Percentiles rank a stretch among this genome's conserved stretches.
These are phyloP conservation scores for Trametes gibbosa DNA, from an alignment of 768 basidiomycete species.

Conservation along the genomic window DNA sequence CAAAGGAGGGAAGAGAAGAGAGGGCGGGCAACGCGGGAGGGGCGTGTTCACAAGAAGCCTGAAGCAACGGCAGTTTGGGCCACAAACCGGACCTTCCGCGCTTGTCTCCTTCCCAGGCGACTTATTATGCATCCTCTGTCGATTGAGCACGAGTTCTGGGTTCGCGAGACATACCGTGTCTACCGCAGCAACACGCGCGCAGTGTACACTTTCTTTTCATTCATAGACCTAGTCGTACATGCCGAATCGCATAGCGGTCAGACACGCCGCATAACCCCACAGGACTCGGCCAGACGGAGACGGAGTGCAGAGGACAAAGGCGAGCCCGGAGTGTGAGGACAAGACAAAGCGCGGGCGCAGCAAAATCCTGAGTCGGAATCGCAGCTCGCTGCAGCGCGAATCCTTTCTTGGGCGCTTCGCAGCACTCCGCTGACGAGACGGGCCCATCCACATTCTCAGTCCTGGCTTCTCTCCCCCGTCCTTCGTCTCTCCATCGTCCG, in stretches of 20 bases:
- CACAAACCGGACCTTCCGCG: too few species aligned
- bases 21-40: slow-evolving; percentile 18
- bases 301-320: background rate
- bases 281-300: background rate
- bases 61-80: slow-evolving; percentile 9
- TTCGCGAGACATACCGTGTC: background rate
- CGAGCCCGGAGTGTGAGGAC: background rate
- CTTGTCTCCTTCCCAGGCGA: background rate
- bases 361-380: too few species aligned
- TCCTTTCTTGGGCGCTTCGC: background rate
- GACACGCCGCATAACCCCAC: background rate
- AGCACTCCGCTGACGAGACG: background rate
- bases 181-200: slow-evolving; percentile 13
- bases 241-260: background rate
- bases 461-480: slow-evolving; percentile 6
- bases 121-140: slow-evolving; percentile 1
- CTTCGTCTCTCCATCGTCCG: background rate
- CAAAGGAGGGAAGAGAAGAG: slow-evolving; percentile 17
- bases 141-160: background rate
- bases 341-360: background rate
- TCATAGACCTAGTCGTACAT: background rate
- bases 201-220: background rate
- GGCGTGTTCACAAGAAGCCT: slow-evolving; percentile 26
- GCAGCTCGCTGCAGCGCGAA: too few species aligned
- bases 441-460: too few species aligned